Percentiles rank a stretch among this genome's conserved stretches.
Conservation (phyloP, 2,329 filamentous ascomycete species). For the Pleomassaria siparia region DNA sequence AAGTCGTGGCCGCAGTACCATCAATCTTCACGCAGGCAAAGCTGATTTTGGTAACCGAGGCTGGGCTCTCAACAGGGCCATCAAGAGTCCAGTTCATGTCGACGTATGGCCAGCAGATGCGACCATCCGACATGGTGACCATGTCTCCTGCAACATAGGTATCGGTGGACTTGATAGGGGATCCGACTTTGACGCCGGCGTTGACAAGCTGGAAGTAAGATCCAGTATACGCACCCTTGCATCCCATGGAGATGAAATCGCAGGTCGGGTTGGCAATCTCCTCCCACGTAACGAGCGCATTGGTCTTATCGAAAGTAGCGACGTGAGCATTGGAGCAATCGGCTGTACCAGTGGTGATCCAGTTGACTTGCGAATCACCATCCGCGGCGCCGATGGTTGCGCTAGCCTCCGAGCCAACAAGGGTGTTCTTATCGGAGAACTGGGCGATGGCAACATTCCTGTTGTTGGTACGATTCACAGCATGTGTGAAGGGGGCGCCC, state of each 20-base stretch:
- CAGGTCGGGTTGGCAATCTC: constrained; percentile 60
- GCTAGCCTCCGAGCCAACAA: constrained; percentile 56
- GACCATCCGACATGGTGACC: constrained; percentile 59
- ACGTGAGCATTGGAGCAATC: constrained; percentile 63
- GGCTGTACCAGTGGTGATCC: constrained; percentile 55
- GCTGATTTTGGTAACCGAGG: constrained; percentile 48
- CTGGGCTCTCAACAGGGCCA: constrained; percentile 41
- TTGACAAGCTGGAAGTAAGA: constrained; percentile 62
- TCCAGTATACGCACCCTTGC: constrained; percentile 60
- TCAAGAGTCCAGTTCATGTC: constrained; percentile 55
- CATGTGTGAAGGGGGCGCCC: constrained; percentile 57
- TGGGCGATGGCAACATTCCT: constrained; percentile 62
- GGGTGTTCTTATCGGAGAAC: constrained; percentile 60
- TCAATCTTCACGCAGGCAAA: constrained; percentile 52
- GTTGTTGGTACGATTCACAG: constrained; percentile 57
- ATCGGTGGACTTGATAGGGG: constrained; percentile 52
- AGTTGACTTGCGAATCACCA: constrained; percentile 62
- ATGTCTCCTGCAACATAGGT: constrained; percentile 65
- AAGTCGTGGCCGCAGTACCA: background rate
- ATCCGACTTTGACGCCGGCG: constrained; percentile 55
- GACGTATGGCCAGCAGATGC: constrained; percentile 65
- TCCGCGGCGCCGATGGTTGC: constrained; percentile 55
- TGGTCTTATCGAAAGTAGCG: constrained; percentile 55
- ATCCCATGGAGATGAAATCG: constrained; percentile 61
- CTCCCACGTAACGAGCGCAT: constrained; percentile 62